Evolutionary conservation across 1,284 basidiomycete species (phyloP).

Genomic region (Austropuccinia psidii): DNA sequence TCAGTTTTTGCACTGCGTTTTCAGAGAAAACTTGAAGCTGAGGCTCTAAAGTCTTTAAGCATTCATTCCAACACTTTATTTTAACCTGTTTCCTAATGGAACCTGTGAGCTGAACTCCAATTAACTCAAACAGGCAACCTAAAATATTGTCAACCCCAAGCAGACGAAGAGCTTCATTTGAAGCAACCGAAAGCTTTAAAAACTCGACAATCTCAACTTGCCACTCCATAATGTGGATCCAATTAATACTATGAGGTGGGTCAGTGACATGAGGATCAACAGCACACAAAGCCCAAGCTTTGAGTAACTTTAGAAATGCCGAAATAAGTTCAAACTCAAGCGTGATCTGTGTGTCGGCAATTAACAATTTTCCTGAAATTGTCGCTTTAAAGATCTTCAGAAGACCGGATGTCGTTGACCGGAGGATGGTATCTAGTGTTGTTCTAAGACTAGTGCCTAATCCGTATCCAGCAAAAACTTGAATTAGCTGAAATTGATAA

Average conservation of each 20-base stretch:
- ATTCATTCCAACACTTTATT: neutral
- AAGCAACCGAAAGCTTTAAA: conserved; percentile 21
- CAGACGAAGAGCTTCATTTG: neutral
- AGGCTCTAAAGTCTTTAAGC: neutral
- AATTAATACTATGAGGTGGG: conserved; percentile 37
- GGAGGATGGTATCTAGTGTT: conserved; percentile 20
- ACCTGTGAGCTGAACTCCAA: neutral
- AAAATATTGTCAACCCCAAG: conserved; percentile 10
- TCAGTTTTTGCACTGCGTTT: neutral
- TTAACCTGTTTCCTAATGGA: conserved; percentile 6
- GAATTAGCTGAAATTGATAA: conserved; percentile 10
- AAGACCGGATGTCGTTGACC: conserved; percentile 10
- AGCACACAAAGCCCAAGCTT: conserved; percentile 31
- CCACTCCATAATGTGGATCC: conserved; percentile 35
- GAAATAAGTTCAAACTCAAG: conserved; percentile 21
- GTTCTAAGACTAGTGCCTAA: conserved; percentile 29
- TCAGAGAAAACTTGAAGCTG: conserved; percentile 3
- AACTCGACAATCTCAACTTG: conserved; percentile 5
- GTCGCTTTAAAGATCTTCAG: neutral
- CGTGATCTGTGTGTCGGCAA: neutral
- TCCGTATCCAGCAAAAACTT: conserved; percentile 27
- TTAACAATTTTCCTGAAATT: neutral
- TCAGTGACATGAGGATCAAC: conserved; percentile 26
- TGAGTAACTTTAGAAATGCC: conserved; percentile 24
- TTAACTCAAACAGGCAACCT: conserved; percentile 7